Evolutionary conservation across 2,329 filamentous ascomycete species (phyloP), one percentile per base, ranked within the genome.

Genomic region (Penicillium digitatum): DNA sequence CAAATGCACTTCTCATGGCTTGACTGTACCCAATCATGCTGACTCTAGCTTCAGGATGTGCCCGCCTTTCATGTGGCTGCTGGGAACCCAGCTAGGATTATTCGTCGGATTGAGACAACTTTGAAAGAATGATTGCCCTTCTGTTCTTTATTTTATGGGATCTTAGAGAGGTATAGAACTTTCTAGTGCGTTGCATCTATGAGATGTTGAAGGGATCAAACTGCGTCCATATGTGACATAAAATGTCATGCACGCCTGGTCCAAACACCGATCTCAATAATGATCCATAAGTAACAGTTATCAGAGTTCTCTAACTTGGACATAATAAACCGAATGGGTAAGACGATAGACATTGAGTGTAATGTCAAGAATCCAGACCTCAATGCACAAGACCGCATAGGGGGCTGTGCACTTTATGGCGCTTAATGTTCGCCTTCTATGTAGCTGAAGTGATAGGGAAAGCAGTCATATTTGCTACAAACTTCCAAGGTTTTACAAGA

Each of bases 11-110:
- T 32, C 14, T 14, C 14, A 49, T 24, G 3, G 14, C 32, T 38
- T 24, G 45, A 24, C 44, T 39, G 27, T 39, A 10, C n/a, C n/a
- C 9, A 12, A 20, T 22, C 6, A 22, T 34, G 7, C 40, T 55
- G 27, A 55, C 32, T 38, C 14, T 42, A 18, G 18, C 9, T 35
- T 16, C 35, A 44, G 74, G 71, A 76, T 66, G 67, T 76, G 24
- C 74, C 74, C 20, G 60, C 73, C 20, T 77, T 74, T 54, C 73
- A 76, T 60, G 64, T 77, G 22, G 74, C 64, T 43, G 70, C 69
- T 18, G 74, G 74, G 6, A 77, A 77, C 49, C 74, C 74, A 29
- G 74, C 72, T 9, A 67, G 60, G 40, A 64, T 76, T 18, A 66
- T 75, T 48, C 66, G 72, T 32, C 71, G 68, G 50, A 74, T 77